Percentiles rank a stretch among this genome's conserved stretches.
Conservation (phyloP, 306 rosid species). For the Quercus robur region DNA sequence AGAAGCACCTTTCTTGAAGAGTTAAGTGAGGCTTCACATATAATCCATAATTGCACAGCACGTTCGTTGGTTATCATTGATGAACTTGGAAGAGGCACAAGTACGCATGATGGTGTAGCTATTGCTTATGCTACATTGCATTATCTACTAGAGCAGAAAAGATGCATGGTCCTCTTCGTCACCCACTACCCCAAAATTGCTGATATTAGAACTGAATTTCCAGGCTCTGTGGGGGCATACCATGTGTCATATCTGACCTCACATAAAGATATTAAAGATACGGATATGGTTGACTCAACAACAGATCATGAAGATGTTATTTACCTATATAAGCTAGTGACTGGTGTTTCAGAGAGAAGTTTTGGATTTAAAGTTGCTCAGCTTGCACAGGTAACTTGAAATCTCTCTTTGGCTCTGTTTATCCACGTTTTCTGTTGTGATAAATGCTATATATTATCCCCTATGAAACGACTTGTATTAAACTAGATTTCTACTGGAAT, state of each 20-base stretch:
- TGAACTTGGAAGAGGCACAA: slow-evolving; percentile 98
- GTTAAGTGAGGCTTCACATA: slow-evolving; percentile 75
- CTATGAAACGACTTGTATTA: neutral
- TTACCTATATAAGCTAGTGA: slow-evolving; percentile 79
- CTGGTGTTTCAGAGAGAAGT: slow-evolving; percentile 80
- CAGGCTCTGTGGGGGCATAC: slow-evolving; percentile 69
- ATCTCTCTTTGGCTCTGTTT: slow-evolving; percentile 5
- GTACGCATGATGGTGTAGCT: slow-evolving; percentile 94
- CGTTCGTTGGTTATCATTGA: slow-evolving; percentile 79
- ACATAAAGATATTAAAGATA: slow-evolving; percentile 21
- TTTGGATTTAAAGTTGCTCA: slow-evolving; percentile 93
- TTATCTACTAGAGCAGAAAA: slow-evolving; percentile 65
- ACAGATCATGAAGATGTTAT: slow-evolving; percentile 62
- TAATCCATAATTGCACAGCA: slow-evolving; percentile 63
- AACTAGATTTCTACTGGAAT: neutral
- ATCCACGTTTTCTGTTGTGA: neutral
- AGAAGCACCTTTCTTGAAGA: slow-evolving; percentile 97
- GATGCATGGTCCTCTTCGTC: slow-evolving; percentile 82
- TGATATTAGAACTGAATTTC: slow-evolving; percentile 58
- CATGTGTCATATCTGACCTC: slow-evolving; percentile 87
- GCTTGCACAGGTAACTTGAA: slow-evolving; percentile 77
- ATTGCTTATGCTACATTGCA: slow-evolving; percentile 86
- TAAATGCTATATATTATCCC: neutral
- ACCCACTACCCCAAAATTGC: slow-evolving; percentile 90
- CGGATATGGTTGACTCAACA: slow-evolving; percentile 11